phyloP scores from a whole-genome alignment of 352 stramenopile genomes.

The Phytophthora megakarya region DNA sequence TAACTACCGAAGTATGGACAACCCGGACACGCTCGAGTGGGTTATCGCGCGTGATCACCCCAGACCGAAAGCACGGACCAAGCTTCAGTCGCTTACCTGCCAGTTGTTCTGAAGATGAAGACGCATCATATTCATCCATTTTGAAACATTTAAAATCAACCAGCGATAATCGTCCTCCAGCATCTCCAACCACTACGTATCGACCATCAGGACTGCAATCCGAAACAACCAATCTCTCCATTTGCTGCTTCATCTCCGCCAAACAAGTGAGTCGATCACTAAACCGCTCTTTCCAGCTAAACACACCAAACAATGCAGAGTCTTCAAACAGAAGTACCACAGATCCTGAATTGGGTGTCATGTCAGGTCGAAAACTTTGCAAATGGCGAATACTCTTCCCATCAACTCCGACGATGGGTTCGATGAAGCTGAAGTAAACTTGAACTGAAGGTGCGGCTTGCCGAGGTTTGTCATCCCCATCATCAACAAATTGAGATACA shows the following conservation, averaged over 20 bases:
- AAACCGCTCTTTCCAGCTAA: conserved; percentile 64
- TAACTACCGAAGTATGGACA: conserved; percentile 10
- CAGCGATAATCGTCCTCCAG: conserved; percentile 32
- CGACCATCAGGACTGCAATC: conserved; percentile 36
- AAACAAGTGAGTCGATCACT: conserved; percentile 52
- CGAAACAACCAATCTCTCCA: conserved; percentile 16
- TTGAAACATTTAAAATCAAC: conserved; percentile 41
- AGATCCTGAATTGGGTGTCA: conserved; percentile 38
- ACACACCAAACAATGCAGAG: conserved; percentile 38
- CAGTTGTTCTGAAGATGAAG: not conserved
- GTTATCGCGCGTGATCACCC: conserved; percentile 39
- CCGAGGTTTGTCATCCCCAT: not conserved
- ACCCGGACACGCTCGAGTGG: conserved; percentile 44
- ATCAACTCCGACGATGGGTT: conserved; percentile 24
- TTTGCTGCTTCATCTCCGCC: conserved; percentile 29
- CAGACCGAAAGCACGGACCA: conserved; percentile 35
- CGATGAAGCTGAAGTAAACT: conserved; percentile 56
- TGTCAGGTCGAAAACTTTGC: conserved; percentile 16
- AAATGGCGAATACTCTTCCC: conserved; percentile 19
- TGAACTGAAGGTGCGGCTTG: conserved; percentile 20
- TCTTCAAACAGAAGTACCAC: conserved; percentile 41
- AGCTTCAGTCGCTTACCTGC: conserved; percentile 38
- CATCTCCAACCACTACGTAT: conserved; percentile 40
- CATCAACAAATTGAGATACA: conserved; percentile 11
- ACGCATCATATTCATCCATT: conserved; percentile 10